Base-by-base conservation (phyloP, 768 basidiomycete genomes). In the Tephrocybe sp. region DNA sequence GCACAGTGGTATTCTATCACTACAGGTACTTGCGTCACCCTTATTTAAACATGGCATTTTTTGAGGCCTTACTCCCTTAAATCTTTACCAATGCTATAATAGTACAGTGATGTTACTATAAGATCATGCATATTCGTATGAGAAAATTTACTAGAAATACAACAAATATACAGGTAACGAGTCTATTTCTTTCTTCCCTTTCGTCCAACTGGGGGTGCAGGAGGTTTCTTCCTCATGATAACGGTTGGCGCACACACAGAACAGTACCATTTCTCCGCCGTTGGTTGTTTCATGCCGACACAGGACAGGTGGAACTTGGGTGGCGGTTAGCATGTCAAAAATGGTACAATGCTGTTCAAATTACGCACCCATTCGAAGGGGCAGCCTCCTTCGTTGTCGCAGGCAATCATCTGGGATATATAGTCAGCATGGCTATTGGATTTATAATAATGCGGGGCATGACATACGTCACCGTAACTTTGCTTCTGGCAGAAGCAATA, bases 361-460 rank as follows among this genome's bases (percentile, higher is more conserved):
- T 17, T 12, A 67, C 79, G 53, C 51, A 85, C 85, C 85, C 85
- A 88, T 83, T 88, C 83, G 62, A 78, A 83, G 3, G 76, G 78
- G 68, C 85, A 88, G 15, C 72, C 69, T n/a, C 69, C 71, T 56
- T 83, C 78, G 58, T 84, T 83, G 62, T 88, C 86, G 60, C 86
- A 88, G 4, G 80, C 85, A 61, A 88, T 84, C 86, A 88, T 88
- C 80, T 80, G 36, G 10, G 41, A 34, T 3, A 34, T n/a, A 21
- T 10, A 25, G 28, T 39, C 26, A 44, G 33, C 40, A 15, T 41
- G 23, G 28, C 15, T 2, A 34, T 21, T 6, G 17, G 0, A 15
- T 37, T 20, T 24, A 43, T 30, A 42, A 50, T 43, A 39, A 51
- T 34, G 37, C 8, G 58, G 41, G 21, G 40, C 12, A 12, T 30